Evolutionary conservation across 2,329 filamentous ascomycete species (phyloP).

Genomic region (Hypoxylon sp.): DNA sequence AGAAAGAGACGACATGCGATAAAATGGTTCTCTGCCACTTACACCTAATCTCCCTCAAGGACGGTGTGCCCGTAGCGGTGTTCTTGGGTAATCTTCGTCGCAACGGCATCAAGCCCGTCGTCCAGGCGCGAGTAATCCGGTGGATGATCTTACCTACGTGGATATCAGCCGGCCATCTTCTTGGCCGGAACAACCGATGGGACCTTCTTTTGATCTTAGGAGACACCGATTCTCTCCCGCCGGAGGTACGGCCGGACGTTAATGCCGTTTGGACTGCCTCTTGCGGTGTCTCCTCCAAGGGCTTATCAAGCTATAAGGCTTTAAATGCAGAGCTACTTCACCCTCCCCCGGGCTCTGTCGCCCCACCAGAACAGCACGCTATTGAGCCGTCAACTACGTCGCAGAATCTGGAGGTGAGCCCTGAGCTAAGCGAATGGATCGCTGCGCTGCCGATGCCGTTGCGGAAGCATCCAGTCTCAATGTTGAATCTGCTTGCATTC

Average conservation of each 20-base stretch:
- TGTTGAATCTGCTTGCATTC: constrained; percentile 76
- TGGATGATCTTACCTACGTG: constrained; percentile 49
- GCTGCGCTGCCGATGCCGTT: constrained; percentile 43
- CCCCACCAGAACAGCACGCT: constrained; percentile 18
- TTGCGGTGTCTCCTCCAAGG: constrained; percentile 45
- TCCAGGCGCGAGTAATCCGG: constrained; percentile 46
- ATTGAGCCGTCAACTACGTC: constrained; percentile 35
- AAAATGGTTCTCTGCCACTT: constrained; percentile 49
- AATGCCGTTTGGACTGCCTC: constrained; percentile 42
- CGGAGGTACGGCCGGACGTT: constrained; percentile 27
- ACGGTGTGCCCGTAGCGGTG: constrained; percentile 30
- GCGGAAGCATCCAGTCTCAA: constrained; percentile 65
- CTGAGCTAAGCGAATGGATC: constrained; percentile 67
- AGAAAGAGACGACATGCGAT: constrained; percentile 9
- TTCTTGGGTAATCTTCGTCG: constrained; percentile 45
- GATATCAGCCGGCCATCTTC: constrained; percentile 43
- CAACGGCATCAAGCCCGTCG: constrained; percentile 43
- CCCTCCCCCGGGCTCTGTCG: constrained; percentile 27
- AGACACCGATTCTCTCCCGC: constrained; percentile 12
- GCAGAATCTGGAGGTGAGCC: constrained; percentile 68
- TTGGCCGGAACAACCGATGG: constrained; percentile 48
- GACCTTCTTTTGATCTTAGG: constrained; percentile 45
- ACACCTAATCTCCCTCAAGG: constrained; percentile 47
- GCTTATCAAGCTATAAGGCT: constrained; percentile 39
- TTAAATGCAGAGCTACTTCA: constrained; percentile 39